Percentiles rank a stretch among this genome's conserved stretches.
These are phyloP conservation scores for Colletotrichum lindemuthianum DNA, from an alignment of 2,329 filamentous ascomycete species.

Conservation along the genomic window DNA sequence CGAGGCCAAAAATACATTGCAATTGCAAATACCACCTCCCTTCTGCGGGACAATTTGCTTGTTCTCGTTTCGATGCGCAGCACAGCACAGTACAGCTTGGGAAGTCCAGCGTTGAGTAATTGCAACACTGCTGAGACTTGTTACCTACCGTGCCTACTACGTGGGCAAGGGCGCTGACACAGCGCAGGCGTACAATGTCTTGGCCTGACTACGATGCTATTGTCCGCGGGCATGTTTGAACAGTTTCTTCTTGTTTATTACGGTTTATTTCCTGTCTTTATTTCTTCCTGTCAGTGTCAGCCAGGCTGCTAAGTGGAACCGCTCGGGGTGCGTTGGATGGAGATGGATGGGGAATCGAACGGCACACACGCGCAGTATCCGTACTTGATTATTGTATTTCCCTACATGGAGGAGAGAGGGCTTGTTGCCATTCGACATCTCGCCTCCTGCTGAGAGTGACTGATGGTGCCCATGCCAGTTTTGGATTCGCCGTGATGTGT, in stretches of 20 bases:
- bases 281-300: conserved; percentile 5
- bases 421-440: conserved; percentile 4
- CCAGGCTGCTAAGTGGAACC: conserved; percentile 6
- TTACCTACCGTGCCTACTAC: too few relatives aligned
- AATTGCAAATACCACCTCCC: conserved; percentile 22
- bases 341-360: too few relatives aligned
- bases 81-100: too few relatives aligned
- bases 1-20: conserved; percentile 12
- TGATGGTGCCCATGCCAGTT: neutral
- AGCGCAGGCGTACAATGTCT: neutral
- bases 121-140: too few relatives aligned
- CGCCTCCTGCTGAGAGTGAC: neutral
- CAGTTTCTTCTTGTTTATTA: conserved; percentile 31
- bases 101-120: too few relatives aligned
- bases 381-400: too few relatives aligned
- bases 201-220: neutral
- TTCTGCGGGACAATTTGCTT: conserved; percentile 1
- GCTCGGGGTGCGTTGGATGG: conserved; percentile 1
- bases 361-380: too few relatives aligned
- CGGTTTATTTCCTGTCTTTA: conserved; percentile 23
- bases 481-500: conserved; percentile 1
- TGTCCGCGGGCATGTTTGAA: conserved; percentile 14
- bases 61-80: neutral
- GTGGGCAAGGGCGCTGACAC: too few relatives aligned
- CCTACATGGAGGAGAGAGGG: neutral